Evolutionary conservation across 768 basidiomycete genomes (phyloP).

Genomic region (Hygrophorus pudorinus): DNA sequence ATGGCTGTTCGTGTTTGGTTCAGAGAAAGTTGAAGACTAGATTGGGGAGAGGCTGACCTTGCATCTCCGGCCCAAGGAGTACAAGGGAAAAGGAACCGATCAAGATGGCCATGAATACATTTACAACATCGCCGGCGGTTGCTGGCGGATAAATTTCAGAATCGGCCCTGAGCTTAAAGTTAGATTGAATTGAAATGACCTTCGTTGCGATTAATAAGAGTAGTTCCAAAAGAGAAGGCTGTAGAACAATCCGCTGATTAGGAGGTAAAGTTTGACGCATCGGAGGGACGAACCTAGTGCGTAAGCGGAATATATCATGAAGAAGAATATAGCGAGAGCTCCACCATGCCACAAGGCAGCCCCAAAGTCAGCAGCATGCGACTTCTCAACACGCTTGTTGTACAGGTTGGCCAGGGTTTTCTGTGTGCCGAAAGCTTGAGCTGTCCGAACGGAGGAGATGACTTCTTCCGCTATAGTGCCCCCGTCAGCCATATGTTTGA

Average conservation of each 20-base stretch:
- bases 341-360: conserved; percentile 49
- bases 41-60: conserved; percentile 35
- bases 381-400: conserved; percentile 44
- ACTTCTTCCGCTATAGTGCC: conserved; percentile 89
- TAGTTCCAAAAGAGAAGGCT: conserved; percentile 89
- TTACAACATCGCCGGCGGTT: conserved; percentile 64
- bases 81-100: conserved; percentile 89
- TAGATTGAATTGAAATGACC: conserved; percentile 25
- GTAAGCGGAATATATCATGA: conserved; percentile 70
- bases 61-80: conserved; percentile 78
- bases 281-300: conserved; percentile 40
- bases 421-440: conserved; percentile 87
- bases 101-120: conserved; percentile 74
- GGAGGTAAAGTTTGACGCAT: neutral
- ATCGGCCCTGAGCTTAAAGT: neutral
- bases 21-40: neutral
- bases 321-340: conserved; percentile 69
- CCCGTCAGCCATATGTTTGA: conserved; percentile 67
- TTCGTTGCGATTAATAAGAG: conserved; percentile 55
- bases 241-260: conserved; percentile 2
- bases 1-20: conserved; percentile 40
- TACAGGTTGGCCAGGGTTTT: conserved; percentile 53
- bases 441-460: conserved; percentile 80
- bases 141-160: conserved; percentile 26
- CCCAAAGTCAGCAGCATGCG: conserved; percentile 45